Conservation (phyloP, 2,329 filamentous ascomycete species). For the Aspergillus thermomutatus region DNA sequence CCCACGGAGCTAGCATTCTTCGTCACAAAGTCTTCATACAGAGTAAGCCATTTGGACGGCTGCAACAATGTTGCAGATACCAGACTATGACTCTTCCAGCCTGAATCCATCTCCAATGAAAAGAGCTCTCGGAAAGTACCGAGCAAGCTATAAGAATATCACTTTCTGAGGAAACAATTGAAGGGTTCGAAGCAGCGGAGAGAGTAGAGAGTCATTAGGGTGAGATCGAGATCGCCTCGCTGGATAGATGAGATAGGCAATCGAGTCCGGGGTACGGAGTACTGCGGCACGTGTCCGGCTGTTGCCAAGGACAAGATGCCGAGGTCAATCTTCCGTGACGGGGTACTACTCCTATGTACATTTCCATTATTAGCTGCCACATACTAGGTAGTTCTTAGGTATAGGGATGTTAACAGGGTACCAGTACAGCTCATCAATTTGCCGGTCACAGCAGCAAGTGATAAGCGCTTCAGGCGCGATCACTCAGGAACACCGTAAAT, state of each 20-base stretch:
- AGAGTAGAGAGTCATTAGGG: background rate
- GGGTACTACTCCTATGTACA: background rate
- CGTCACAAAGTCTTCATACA: conserved; percentile 73
- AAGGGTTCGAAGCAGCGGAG: background rate
- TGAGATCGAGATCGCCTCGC: background rate
- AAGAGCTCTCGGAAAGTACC: conserved; percentile 1
- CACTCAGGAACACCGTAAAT: background rate
- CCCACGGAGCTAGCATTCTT: conserved; percentile 92
- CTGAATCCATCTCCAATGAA: conserved; percentile 30
- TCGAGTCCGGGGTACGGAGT: conserved; percentile 3
- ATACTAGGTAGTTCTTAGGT: background rate
- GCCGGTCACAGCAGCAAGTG: background rate
- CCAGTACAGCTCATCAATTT: background rate
- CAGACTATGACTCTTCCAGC: conserved; percentile 24
- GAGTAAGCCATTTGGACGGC: conserved; percentile 38
- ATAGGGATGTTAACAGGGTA: background rate
- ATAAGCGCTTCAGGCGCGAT: no score
- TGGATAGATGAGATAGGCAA: background rate
- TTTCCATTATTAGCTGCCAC: background rate
- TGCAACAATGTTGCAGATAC: conserved; percentile 30
- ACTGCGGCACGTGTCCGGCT: conserved; percentile 22
- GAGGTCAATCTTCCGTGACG: conserved; percentile 16
- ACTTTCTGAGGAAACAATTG: conserved; percentile 1
- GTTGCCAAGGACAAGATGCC: conserved; percentile 26
- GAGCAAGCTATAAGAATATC: background rate